Percentiles rank a stretch among this genome's conserved stretches.
Conservation (phyloP, 345 rosid genomes). For the Eucalyptus marginata region DNA sequence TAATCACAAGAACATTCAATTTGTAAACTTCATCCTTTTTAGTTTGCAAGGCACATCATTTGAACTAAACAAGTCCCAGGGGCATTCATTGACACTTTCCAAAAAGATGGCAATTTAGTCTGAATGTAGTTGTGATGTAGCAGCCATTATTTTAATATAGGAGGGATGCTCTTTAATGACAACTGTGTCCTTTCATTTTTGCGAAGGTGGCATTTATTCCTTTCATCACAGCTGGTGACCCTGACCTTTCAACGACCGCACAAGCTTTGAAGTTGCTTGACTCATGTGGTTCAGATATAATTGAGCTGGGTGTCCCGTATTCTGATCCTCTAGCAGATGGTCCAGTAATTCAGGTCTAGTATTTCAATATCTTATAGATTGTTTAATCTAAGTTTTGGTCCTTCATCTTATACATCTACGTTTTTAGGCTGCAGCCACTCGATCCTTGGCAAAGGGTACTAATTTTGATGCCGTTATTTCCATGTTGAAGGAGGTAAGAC, state of each 20-base stretch:
- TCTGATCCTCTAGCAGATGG: conserved; percentile 99
- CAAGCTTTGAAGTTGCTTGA: conserved; percentile 86
- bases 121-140: not conserved
- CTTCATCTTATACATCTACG: not conserved
- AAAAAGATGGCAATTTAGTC: not conserved
- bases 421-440: conserved; percentile 69
- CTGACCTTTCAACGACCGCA: conserved; percentile 92
- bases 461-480: conserved; percentile 57
- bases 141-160: not conserved
- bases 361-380: not conserved
- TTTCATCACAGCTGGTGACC: conserved; percentile 97
- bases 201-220: conserved; percentile 86
- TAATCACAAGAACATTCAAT: not conserved
- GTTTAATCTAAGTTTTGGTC: not conserved
- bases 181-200: not conserved
- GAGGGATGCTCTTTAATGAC: not conserved
- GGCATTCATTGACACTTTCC: not conserved
- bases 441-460: conserved; percentile 86
- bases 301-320: conserved; percentile 93
- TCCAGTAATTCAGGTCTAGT: conserved; percentile 83
- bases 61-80: not conserved
- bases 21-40: not conserved
- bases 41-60: not conserved
- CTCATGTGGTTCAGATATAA: conserved; percentile 81
- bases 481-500: conserved; percentile 73